Evolutionary conservation across 1,139 yeast genomes (phyloP).

Genomic region (Casaregolazyma lundiana): DNA sequence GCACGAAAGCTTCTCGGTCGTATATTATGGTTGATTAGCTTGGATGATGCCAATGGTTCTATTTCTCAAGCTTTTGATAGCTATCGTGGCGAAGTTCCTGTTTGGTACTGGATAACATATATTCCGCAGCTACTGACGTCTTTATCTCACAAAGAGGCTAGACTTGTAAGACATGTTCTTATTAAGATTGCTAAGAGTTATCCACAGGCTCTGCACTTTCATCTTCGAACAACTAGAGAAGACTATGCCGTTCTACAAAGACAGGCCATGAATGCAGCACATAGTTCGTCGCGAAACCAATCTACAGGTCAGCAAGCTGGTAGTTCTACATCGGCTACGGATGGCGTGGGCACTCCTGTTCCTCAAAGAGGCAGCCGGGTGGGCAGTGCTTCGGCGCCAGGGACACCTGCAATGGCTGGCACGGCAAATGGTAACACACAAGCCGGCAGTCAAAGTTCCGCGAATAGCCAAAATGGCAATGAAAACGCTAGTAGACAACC

Average conservation of each 20-base stretch:
- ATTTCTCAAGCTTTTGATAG: constrained; percentile 85
- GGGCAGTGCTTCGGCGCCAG: constrained; percentile 13
- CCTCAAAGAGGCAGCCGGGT: constrained; percentile 1
- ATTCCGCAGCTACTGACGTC: constrained; percentile 92
- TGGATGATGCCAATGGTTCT: constrained; percentile 82
- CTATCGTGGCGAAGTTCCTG: constrained; percentile 94
- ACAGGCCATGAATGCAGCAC: constrained; percentile 60
- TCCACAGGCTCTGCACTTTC: constrained; percentile 97
- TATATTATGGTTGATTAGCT: constrained; percentile 86
- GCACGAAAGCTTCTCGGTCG: constrained; percentile 85
- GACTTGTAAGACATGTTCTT: constrained; percentile 78
- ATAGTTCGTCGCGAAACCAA: constrained; percentile 10
- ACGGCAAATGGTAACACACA: constrained; percentile 12
- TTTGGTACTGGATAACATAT: constrained; percentile 98
- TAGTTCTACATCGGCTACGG: constrained; percentile 4
- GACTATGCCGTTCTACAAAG: constrained; percentile 86
- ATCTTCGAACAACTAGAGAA: constrained; percentile 88
- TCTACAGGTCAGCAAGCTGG: constrained; percentile 10
- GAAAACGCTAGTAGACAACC: constrained; percentile 50
- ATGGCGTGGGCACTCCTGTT: constrained; percentile 16
- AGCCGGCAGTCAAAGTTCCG: constrained; percentile 11
- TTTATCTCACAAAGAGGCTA: constrained; percentile 85
- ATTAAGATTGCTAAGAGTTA: constrained; percentile 91
- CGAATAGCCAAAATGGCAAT: constrained; percentile 13
- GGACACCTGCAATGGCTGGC: constrained; percentile 17